Conservation (phyloP, 176 grass and related monocot genomes). For the Panicum miliaceum region DNA sequence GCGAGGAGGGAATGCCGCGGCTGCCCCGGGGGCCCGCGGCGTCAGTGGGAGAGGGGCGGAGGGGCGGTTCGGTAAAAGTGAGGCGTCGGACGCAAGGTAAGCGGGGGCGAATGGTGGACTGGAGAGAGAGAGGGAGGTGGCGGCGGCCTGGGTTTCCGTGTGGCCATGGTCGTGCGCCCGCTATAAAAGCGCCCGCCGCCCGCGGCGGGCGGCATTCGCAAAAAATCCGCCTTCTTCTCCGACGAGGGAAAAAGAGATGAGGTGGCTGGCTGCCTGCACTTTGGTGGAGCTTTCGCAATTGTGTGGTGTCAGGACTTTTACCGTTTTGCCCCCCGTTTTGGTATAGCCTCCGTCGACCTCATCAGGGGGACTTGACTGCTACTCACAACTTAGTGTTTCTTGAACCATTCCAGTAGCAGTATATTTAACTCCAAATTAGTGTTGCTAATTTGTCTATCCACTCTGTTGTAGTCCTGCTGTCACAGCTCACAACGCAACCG, state of each 20-base stretch:
- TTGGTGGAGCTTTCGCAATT: not conserved
- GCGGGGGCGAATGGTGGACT: too few relatives aligned
- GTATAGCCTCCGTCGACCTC: too few relatives aligned
- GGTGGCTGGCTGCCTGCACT: not conserved
- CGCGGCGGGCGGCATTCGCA: not conserved
- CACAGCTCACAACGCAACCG: too few relatives aligned
- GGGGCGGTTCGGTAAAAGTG: conserved; percentile 16
- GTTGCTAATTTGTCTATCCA: too few relatives aligned
- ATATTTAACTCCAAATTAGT: too few relatives aligned
- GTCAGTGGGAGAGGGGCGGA: accelerated
- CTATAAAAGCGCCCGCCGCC: conserved; percentile 36
- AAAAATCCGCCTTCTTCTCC: not conserved
- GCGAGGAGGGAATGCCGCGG: not conserved
- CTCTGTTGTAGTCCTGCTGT: too few relatives aligned
- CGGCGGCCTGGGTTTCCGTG: conserved; percentile 36
- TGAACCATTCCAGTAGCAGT: too few relatives aligned
- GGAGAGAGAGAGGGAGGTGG: not conserved
- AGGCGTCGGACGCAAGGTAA: conserved; percentile 39
- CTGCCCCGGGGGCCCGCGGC: accelerated
- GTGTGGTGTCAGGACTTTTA: not conserved
- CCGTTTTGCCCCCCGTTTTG: not conserved
- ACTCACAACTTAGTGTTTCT: too few relatives aligned
- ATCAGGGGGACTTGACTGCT: too few relatives aligned
- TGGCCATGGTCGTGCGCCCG: not conserved
- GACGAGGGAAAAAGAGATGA: not conserved